Evolutionary conservation across 495 filamentous ascomycete genomes (phyloP), one percentile per base, ranked within the genome.

Genomic region (Hypoxylon perforatum): DNA sequence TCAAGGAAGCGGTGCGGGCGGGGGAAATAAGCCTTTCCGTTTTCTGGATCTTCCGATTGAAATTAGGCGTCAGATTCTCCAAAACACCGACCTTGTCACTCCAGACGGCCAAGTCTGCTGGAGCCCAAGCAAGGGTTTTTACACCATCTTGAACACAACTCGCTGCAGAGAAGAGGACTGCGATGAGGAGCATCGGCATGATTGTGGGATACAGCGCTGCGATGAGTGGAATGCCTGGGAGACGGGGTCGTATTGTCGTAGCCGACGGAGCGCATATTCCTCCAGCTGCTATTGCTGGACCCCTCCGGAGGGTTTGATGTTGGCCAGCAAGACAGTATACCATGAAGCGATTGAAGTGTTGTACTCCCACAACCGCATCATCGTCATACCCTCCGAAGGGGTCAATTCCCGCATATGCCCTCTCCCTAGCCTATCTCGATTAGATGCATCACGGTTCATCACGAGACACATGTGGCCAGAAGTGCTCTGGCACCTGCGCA

Each of bases 311-410:
- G 9, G 39, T 30, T 18, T 57, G 2, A 57, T 57, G 53, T 30
- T 21, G 0, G 53, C 46, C 25, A 57, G 25, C 28, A 39, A 39
- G 28, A 11, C 23, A 25, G 17, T 57, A 12, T 57, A 57, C 15
- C 6, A 46, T 14, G 53, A 57, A 19, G 53, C 53, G 11, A 45
- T 23, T 28, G 39, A 46, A 10, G 41, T 57, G 19, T 57, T 57
- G 4, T 57, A 57, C 39, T 21, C 15, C 1, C 21, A n/a, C 18
- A 57, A 57, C 28, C 53, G 41, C n/a, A 46, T 57, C 17, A 46
- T 57, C 15, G n/a, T 45, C 21, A 5, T 45, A 8, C 53, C 53
- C 5, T 28, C 14, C n/a, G 38, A 8, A 14, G n/a, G 4, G n/a
- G 0, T 15, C 10, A 8, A 4, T 22, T 2, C 14, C 12, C 4